Percentiles rank a stretch among this genome's conserved stretches.
phyloP scores from a whole-genome alignment of 2,329 filamentous ascomycete genomes.

The Podosphaera leucotricha region DNA sequence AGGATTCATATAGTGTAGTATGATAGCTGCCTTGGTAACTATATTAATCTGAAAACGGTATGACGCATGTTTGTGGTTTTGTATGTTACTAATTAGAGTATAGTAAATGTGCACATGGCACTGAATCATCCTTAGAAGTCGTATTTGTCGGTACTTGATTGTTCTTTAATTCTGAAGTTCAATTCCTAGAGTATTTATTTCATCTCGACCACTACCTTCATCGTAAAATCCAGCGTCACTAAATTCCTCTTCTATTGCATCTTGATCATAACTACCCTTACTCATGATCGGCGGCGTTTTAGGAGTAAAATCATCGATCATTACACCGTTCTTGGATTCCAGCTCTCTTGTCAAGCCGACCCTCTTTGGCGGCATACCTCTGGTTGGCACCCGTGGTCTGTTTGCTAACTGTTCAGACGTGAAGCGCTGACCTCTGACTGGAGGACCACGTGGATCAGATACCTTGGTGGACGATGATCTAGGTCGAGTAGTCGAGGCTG shows the following conservation, averaged over 20 bases:
- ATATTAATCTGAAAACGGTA: too few relatives aligned
- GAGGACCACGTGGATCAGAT: constrained; percentile 28
- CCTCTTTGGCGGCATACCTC: constrained; percentile 18
- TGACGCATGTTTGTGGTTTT: not conserved
- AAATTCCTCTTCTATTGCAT: constrained; percentile 31
- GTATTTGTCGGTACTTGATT: not conserved
- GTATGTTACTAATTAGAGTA: not conserved
- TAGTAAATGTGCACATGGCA: not conserved
- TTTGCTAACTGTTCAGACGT: constrained; percentile 25
- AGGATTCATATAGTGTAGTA: not conserved
- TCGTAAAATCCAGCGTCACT: constrained; percentile 16
- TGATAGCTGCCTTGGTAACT: too few relatives aligned
- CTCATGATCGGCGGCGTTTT: constrained; percentile 38
- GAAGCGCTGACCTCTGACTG: constrained; percentile 27
- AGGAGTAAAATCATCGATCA: constrained; percentile 9
- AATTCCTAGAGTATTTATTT: constrained; percentile 1
- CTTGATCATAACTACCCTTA: constrained; percentile 29
- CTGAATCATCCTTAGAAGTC: not conserved
- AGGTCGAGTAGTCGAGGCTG: not conserved
- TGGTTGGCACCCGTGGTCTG: constrained; percentile 13
- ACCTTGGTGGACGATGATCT: constrained; percentile 25
- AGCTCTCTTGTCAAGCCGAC: not conserved
- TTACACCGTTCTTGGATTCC: not conserved
- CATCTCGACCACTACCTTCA: constrained; percentile 14
- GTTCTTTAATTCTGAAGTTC: not conserved